Base-by-base conservation (phyloP, 2,329 filamentous ascomycete species). In the Ascochyta viciae-villosae region DNA sequence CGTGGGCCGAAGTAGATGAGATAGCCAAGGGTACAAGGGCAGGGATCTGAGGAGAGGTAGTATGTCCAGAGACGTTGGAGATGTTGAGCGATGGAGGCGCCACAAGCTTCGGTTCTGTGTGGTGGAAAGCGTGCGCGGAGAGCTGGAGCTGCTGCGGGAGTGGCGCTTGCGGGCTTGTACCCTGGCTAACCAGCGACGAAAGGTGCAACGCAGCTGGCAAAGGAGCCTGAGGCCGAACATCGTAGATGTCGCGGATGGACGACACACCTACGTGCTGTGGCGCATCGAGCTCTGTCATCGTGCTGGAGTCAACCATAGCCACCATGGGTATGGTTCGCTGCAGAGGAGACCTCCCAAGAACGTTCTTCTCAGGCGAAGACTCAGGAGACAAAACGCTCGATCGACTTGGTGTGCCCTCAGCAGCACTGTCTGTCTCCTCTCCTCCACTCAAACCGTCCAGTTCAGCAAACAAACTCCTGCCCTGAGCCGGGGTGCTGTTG, bases 391-490 rank as follows among this genome's bases (percentile, higher is more conserved):
- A 50, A 9, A 72, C 40, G 50, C 63, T 72, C 1, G 72, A 73
- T 46, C 70, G 67, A 53, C 68, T 74, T 35, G 74, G 72, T 27
- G 74, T 74, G 37, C 73, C 70, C 42, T 76, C 72, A 12, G 62
- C 62, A 61, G 68, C 65, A 51, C 72, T 74, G 37, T 66, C 68
- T 33, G 72, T 80, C 24, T 89, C 88, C 59, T 89, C 88, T 57
- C 91, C 90, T 64, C 89, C 80, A 53, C 87, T 89, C 39, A 97
- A 80, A 63, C 92, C 91, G 49, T 90, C 91, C 38, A 99, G 83
- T 76, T 99, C 95, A 37, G 92, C 92, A 73, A 95, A 96, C 46
- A 99, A 81, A 69, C 90, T 98, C 79, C 96, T 91, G 15, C 86
- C 84, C 61, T 80, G 80, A 46, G 79, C 76, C n/a, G 78, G 76